Base-by-base conservation (phyloP, 306 rosid species). In the Corylus avellana region DNA sequence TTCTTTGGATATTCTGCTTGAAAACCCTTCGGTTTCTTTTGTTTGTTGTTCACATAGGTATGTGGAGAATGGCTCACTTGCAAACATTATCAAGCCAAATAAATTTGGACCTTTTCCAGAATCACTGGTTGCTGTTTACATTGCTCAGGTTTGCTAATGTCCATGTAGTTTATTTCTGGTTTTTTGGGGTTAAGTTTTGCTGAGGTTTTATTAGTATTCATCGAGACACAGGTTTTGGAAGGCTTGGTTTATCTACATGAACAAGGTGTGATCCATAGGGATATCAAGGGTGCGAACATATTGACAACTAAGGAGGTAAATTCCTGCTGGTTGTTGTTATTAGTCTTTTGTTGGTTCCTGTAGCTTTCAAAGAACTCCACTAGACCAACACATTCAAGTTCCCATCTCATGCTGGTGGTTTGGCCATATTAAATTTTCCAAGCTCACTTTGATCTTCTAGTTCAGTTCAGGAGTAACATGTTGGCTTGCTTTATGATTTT, bases 71-170 rank as follows among this genome's bases (percentile, higher is more conserved):
- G 99, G 99, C 48, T 95, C 99, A 64, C 93, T 95, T 73, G 99
- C 99, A 75, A 95, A 95, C 87, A 95, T 93, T 80, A 95, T 95
- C 78, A 95, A 95, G 94, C 99, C 99, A 82, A 95, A 95, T 79
- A 95, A 95, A 79, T 95, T 95, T 89, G 99, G 99, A 55, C 99
- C 99, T 49, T 95, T 95, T 84, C 99, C 99, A 18, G 99, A 95
- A 83, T 95, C 99, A 61, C 75, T 95, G 88, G 99, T 95, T 89
- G 98, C 97, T 44, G 90, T 93, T 77, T 95, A 91, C 86, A 95
- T 95, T 78, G 89, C 98, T 82, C 99, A 95, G 99, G 99, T 95
- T 82, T 70, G 77, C 74, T 25, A 74, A 72, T 51, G 76, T 78
- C 76, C 73, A 70, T 73, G 80, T 71, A 57, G 42, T 77, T 75